Base-by-base conservation (phyloP, 1,284 basidiomycete genomes). In the Dichomitus squalens region DNA sequence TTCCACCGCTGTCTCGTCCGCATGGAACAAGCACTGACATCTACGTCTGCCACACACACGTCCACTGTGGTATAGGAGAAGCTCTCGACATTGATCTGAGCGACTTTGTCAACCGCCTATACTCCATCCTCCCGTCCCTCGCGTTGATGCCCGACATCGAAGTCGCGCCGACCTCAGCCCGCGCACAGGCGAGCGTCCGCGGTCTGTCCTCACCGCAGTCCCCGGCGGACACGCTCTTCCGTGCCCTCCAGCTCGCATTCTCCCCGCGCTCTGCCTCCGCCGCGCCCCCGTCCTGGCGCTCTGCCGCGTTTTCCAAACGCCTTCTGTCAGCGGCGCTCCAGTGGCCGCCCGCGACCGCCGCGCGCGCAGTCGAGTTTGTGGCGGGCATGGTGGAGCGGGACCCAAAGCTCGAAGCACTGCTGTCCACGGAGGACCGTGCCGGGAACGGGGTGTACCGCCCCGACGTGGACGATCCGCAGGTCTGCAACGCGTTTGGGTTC, bases 71-170 rank as follows among this genome's bases (percentile, higher is more conserved):
- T 23, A 20, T 63, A 95, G 93, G 93, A 57, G 96, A 99, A 78
- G 92, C 96, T 21, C 83, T 99, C 65, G 96, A 96, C 68, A 92
- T 99, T 68, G 97, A 99, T 78, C 80, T 99, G 49, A 84, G 80
- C 65, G 96, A 97, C 68, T 96, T 99, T 70, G 83, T 95, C 68
- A 84, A 85, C 53, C 82, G 84, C 40, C 79, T 95, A 14, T 95
- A 94, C 74, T 75, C 83, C 34, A 76, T 89, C 64, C 83, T 93
- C 63, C 76, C 85, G 14, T 79, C 85, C 9, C 75, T 91, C 64
- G 81, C 82, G 62, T 71, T 86, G 55, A 72, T 78, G 59, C 71
- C 78, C 21, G 79, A 82, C 64, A 75, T 86, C 60, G 84, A 87
- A 49, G 68, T 69, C 58, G 72, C 58, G 40, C 62, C 68, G 20